phyloP scores from a whole-genome alignment of 1,284 basidiomycete species.

The Phylloporus sp. region DNA sequence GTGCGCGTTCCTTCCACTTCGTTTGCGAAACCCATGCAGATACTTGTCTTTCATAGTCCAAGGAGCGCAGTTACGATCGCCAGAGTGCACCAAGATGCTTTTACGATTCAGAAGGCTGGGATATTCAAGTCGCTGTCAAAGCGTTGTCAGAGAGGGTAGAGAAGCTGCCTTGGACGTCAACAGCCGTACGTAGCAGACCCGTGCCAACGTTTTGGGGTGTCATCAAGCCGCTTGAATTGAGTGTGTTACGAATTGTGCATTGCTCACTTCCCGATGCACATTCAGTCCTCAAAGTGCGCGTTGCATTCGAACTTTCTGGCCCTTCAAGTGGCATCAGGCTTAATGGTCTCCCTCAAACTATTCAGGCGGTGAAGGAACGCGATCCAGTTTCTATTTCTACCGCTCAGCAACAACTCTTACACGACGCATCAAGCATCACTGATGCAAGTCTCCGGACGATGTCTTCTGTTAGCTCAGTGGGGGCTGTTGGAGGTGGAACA shows the following conservation, averaged over 20 bases:
- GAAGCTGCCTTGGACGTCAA: slow-evolving; percentile 78
- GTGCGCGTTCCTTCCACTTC: slow-evolving; percentile 55
- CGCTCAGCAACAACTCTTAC: slow-evolving; percentile 62
- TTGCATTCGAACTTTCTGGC: slow-evolving; percentile 85
- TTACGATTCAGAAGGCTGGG: slow-evolving; percentile 88
- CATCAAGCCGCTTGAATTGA: slow-evolving; percentile 57
- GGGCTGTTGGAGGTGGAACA: slow-evolving; percentile 43
- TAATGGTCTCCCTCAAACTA: slow-evolving; percentile 81
- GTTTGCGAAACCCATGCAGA: slow-evolving; percentile 3
- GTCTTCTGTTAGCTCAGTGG: slow-evolving; percentile 55
- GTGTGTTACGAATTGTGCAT: slow-evolving; percentile 77
- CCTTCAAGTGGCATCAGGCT: slow-evolving; percentile 77
- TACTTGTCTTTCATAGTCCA: slow-evolving; percentile 60
- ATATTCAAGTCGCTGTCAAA: slow-evolving; percentile 78
- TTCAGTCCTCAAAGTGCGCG: slow-evolving; percentile 79
- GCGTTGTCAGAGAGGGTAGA: slow-evolving; percentile 77
- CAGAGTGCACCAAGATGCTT: slow-evolving; percentile 80
- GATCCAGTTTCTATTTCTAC: slow-evolving; percentile 65
- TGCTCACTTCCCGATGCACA: slow-evolving; percentile 75
- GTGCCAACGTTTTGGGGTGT: slow-evolving; percentile 45
- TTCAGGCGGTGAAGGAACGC: slow-evolving; percentile 71
- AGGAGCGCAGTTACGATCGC: slow-evolving; percentile 94
- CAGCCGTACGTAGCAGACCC: slow-evolving; percentile 63
- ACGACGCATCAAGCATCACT: slow-evolving; percentile 74
- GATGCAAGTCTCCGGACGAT: slow-evolving; percentile 71